Evolutionary conservation across 305 asterid species (phyloP).

Genomic region (Galium porrigens): DNA sequence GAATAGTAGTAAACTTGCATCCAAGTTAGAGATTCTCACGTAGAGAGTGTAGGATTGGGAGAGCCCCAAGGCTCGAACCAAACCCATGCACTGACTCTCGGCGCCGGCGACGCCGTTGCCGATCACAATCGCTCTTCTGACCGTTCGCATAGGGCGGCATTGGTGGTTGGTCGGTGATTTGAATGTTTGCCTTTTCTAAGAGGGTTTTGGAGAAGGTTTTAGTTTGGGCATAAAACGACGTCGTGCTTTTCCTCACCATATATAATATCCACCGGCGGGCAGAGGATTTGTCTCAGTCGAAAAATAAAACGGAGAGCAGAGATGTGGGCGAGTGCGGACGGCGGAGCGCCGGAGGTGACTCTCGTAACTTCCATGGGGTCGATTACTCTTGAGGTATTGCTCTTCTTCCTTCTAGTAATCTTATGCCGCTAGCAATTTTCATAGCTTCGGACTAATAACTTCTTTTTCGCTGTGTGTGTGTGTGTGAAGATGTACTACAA

Average conservation of each 20-base stretch:
- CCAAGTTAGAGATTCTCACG: constrained; percentile 25
- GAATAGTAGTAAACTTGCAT: not conserved
- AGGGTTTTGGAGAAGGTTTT: constrained; percentile 10
- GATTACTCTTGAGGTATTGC: constrained; percentile 46
- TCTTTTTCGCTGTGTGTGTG: not conserved
- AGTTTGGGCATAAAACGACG: constrained; percentile 1
- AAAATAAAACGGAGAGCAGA: not conserved
- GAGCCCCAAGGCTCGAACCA: constrained; percentile 63
- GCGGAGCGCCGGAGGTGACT: constrained; percentile 82
- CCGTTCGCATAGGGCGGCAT: constrained; percentile 28
- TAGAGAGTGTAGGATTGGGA: constrained; percentile 28
- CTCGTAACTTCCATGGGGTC: constrained; percentile 92
- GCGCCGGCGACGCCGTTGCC: constrained; percentile 73
- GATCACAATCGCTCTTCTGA: constrained; percentile 54
- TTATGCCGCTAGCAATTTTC: not conserved
- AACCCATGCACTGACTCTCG: constrained; percentile 66
- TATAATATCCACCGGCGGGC: not conserved
- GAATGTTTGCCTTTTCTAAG: not conserved
- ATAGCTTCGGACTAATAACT: not conserved
- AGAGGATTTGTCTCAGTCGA: not conserved
- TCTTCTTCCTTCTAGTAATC: not conserved
- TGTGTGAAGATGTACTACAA: constrained; percentile 55
- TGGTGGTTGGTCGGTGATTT: constrained; percentile 1
- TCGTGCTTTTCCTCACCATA: not conserved
- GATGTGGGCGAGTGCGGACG: constrained; percentile 46